A percentile compares a stretch with the other conserved stretches of the same genome.
These are phyloP conservation scores for Hylodesmum podocarpum DNA, from an alignment of 306 rosid species.

Conservation along the genomic window DNA sequence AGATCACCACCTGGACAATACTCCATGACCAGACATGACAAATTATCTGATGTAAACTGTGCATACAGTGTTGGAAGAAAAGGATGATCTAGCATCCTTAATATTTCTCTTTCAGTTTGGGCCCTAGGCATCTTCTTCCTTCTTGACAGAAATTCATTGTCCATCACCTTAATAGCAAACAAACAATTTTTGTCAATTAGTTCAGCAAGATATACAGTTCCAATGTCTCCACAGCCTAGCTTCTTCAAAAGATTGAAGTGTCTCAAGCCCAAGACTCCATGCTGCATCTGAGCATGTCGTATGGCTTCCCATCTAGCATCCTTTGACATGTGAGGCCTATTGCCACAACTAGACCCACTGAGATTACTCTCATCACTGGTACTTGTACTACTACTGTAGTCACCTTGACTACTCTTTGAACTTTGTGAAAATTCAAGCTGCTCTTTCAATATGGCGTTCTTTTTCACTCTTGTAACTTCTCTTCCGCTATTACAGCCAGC, in stretches of 20 bases:
- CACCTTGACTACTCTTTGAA: conserved; percentile 96
- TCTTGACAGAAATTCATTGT: conserved; percentile 90
- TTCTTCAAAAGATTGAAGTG: conserved; percentile 95
- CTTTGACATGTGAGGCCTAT: conserved; percentile 99
- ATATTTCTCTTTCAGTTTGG: conserved; percentile 94
- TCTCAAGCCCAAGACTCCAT: conserved; percentile 72
- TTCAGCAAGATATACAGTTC: conserved; percentile 96
- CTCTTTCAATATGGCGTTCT: conserved; percentile 54
- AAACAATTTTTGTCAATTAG: conserved; percentile 72
- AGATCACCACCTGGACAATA: conserved; percentile 99
- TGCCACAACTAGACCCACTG: conserved; percentile 85
- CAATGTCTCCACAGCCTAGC: conserved; percentile 99
- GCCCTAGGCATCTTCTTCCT: conserved; percentile 99
- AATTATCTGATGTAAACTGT: conserved; percentile 90
- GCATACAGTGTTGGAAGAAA: conserved; percentile 92
- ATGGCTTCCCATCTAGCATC: conserved; percentile 94
- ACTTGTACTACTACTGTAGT: conserved; percentile 92
- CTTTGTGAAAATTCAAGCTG: conserved; percentile 93
- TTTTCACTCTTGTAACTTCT: conserved; percentile 50
- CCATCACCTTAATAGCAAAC: conserved; percentile 98
- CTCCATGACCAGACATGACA: conserved; percentile 95
- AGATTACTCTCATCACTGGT: conserved; percentile 90
- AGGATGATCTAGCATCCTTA: conserved; percentile 98
- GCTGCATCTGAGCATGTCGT: conserved; percentile 62
- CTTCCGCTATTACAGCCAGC: conserved; percentile 42